Base-by-base conservation (phyloP, 225 moss, liverwort and hornwort species). In the Straminergon stramineum region DNA sequence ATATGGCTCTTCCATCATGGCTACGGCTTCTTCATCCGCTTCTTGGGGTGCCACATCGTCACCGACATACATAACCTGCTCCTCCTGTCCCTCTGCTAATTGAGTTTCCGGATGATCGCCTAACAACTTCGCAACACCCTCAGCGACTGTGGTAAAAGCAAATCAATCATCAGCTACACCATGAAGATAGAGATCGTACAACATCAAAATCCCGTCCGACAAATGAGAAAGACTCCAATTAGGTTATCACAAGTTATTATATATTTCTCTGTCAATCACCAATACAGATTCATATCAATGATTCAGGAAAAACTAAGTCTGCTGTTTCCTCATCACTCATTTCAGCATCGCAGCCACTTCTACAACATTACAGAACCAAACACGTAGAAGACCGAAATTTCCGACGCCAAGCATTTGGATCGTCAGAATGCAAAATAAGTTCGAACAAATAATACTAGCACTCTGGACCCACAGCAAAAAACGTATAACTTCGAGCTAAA, bases 1-100 rank as follows among this genome's bases (percentile, higher is more conserved):
- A 85, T 94, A 96, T 34, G 95, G 94, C 91, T 97, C 97, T 93
- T 99, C 99, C 89, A 97, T 93, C 99, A 99, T 99, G 77, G 96
- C 95, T 57, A 96, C 96, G 70, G 94, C 91, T 91, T 99, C 99
- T 89, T 99, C 99, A 63, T 99, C 95, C 8, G 92, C 95, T 84
- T 99, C 99, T 79, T 96, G 93, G 80, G 95, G 96, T 78, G 97
- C 96, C 83, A 94, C 93, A 93, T 97, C 99, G 70, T 97, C 97
- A 91, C 93, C 95, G 48, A 94, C 96, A 89, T 88, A 88, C 96
- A 97, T 97, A 66, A 96, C 94, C 94, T 99, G 99, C 93, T 99
- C 97, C 92, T 98, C 98, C 90, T 98, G 98, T 80, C 99, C 96
- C 89, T 96, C 97, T 88, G 90, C 91, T 85, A 93, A 70, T 86